Percentiles rank a stretch among this genome's conserved stretches.
Conservation (phyloP, 2,329 filamentous ascomycete species). For the Trichoderma sp. region DNA sequence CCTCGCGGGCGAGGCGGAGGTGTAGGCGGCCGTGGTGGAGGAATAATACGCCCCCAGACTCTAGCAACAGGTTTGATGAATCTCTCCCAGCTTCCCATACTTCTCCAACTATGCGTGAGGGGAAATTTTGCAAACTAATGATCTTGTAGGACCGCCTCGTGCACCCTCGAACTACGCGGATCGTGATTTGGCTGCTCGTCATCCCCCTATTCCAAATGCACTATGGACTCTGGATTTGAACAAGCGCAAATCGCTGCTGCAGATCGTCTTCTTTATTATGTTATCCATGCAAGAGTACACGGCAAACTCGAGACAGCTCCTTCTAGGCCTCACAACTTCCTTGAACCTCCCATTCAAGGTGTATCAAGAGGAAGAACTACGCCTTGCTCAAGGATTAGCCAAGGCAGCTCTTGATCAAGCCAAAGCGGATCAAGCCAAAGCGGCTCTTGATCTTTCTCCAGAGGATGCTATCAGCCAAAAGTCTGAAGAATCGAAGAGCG, state of each 20-base stretch:
- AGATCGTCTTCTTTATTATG: constrained; percentile 68
- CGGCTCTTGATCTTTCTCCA: constrained; percentile 53
- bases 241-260: constrained; percentile 65
- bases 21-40: constrained; percentile 32
- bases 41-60: constrained; percentile 30
- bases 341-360: constrained; percentile 64
- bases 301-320: constrained; percentile 67
- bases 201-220: constrained; percentile 58
- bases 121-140: neutral
- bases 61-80: constrained; percentile 37
- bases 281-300: constrained; percentile 76
- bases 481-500: constrained; percentile 60
- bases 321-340: constrained; percentile 68
- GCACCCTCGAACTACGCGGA: constrained; percentile 44
- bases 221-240: constrained; percentile 58
- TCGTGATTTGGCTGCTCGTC: constrained; percentile 47
- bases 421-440: constrained; percentile 60
- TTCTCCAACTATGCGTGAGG: neutral
- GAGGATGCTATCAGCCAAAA: constrained; percentile 34
- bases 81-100: neutral
- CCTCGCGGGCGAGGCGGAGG: constrained; percentile 28
- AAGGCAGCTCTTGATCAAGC: constrained; percentile 59
- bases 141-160: constrained; percentile 37
- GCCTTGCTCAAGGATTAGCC: constrained; percentile 71
- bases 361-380: constrained; percentile 68